Evolutionary conservation across 1,284 basidiomycete genomes (phyloP).

Genomic region (Cystobasidium pallidum): DNA sequence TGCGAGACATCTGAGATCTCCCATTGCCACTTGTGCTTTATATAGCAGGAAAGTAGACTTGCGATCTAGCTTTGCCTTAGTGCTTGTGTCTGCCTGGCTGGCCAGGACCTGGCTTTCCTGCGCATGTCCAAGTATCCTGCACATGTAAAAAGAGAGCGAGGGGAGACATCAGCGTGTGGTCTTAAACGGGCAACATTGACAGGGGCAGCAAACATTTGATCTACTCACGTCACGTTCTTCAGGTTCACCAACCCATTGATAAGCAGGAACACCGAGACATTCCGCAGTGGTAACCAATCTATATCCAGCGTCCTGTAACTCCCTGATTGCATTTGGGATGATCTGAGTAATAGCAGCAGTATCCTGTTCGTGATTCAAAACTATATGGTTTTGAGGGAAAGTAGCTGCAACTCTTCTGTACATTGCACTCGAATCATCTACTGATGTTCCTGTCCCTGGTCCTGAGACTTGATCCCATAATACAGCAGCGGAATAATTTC

Average conservation of each 20-base stretch:
- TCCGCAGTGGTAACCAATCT: conserved; percentile 47
- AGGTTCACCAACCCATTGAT: conserved; percentile 48
- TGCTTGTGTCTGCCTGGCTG: conserved; percentile 13
- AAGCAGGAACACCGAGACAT: conserved; percentile 49
- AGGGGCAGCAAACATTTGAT: background rate
- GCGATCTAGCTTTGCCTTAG: background rate
- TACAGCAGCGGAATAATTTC: conserved; percentile 50
- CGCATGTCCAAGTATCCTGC: conserved; percentile 38
- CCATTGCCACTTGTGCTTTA: too few relatives aligned
- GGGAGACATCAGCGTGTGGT: too few relatives aligned
- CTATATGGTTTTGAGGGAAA: conserved; percentile 41
- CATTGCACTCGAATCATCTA: conserved; percentile 19
- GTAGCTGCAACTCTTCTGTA: conserved; percentile 22
- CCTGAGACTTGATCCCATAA: conserved; percentile 40
- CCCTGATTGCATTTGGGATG: conserved; percentile 46
- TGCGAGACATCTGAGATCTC: too few relatives aligned
- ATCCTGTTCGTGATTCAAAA: conserved; percentile 41
- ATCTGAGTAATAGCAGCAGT: conserved; percentile 37
- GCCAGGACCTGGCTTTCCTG: conserved; percentile 24
- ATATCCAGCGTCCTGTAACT: conserved; percentile 47
- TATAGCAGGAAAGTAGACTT: too few relatives aligned
- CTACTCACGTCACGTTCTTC: conserved; percentile 45
- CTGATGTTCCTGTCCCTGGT: conserved; percentile 28
- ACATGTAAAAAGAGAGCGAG: too few relatives aligned
- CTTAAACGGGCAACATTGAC: too few relatives aligned